Evolutionary conservation across 2,329 filamentous ascomycete species (phyloP).

Genomic region (Bipolaris zeicola): DNA sequence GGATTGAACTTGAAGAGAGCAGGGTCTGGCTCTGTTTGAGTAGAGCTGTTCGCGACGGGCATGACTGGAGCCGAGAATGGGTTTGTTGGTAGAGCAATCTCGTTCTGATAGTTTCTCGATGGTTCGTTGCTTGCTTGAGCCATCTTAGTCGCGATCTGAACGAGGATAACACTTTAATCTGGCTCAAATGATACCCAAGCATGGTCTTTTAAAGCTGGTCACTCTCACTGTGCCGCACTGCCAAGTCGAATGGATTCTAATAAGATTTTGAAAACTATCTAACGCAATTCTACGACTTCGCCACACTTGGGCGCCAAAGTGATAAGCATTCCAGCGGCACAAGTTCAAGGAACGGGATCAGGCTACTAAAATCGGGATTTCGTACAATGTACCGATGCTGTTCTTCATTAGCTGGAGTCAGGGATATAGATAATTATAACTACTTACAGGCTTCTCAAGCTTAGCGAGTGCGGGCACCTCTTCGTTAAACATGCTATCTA

Average conservation of each 20-base stretch:
- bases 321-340: conserved; percentile 6
- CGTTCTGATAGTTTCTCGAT: background rate
- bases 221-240: background rate
- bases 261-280: background rate
- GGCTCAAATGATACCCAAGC: background rate
- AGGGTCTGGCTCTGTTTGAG: background rate
- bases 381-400: conserved; percentile 1
- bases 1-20: background rate
- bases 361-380: background rate
- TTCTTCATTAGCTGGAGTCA: background rate
- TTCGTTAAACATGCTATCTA: conserved; percentile 1
- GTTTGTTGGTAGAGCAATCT: background rate
- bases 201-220: background rate
- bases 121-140: background rate
- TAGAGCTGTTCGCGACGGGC: background rate
- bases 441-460: no score
- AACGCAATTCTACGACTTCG: background rate
- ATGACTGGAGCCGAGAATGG: background rate
- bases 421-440: background rate
- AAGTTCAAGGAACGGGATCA: conserved; percentile 7
- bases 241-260: background rate
- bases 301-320: background rate
- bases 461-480: no score
- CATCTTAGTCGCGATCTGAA: background rate
- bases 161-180: background rate